Base-by-base conservation (phyloP, 2,329 filamentous ascomycete species). In the Huntiella bhutanensis region DNA sequence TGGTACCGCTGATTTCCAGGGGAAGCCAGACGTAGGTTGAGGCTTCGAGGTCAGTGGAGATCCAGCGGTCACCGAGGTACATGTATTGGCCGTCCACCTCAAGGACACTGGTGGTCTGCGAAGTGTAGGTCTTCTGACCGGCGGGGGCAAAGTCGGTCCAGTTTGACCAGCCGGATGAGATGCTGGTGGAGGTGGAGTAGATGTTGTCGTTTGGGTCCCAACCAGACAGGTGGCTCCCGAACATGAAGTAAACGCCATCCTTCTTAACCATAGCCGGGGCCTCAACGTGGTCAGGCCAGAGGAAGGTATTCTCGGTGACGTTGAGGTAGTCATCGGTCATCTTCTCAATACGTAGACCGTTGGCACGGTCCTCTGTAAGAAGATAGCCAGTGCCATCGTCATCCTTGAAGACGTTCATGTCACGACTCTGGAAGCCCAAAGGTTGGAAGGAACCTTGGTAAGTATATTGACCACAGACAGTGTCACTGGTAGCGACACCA, bases 11-110 rank as follows among this genome's bases (percentile, higher is more conserved):
- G 49, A 78, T 63, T 3, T 55, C 61, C 0, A 80, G 58, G 0
- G 77, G 77, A 0, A 80, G 64, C 77, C 76, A 81, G 36, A 80
- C 60, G 53, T 80, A 80, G 0, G 74, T 77, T 44, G 68, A 72
- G 0, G 68, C 61, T 57, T 68, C 69, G 1, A 82, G 64, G 51
- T 80, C 75, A n/a, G 57, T 56, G 4, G 64, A 68, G 0, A 71
- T 58, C 77, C 78, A 82, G 16, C 78, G 70, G 58, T 82, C 77
- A 15, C 78, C 77, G 59, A 80, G 70, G 58, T 80, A 82, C 51
- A 78, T 67, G 42, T 65, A 64, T 11, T 59, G 58, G 45, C 55
- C 54, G 40, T 61, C 57, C 3, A 64, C 51, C 0, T 64, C 61
- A 1, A 80, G 64, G 16, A 81, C 64, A 52, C 67, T 79, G 33